These are phyloP conservation scores for Magnolia changhungtana DNA, from an alignment of 164 flowering plant genomes.

Conservation along the genomic window DNA sequence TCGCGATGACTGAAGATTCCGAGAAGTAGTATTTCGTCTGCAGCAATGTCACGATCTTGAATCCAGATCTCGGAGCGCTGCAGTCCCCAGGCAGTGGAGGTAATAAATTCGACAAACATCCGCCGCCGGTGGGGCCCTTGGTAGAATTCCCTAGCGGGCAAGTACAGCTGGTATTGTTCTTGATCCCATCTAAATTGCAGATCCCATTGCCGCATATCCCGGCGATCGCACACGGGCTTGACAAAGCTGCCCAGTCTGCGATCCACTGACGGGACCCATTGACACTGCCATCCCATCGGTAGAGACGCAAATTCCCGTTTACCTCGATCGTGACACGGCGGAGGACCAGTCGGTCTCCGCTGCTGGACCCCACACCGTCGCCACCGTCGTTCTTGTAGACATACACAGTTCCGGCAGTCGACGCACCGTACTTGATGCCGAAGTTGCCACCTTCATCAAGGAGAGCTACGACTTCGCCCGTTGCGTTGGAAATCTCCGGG, in stretches of 20 bases:
- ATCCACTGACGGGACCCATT: slow-evolving; percentile 83
- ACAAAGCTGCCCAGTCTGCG: slow-evolving; percentile 87
- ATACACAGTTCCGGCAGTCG: slow-evolving; percentile 64
- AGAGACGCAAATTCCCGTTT: slow-evolving; percentile 74
- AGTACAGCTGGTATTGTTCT: slow-evolving; percentile 65
- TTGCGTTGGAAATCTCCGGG: slow-evolving; percentile 74
- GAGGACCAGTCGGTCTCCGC: slow-evolving; percentile 28
- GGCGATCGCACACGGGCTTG: slow-evolving; percentile 82
- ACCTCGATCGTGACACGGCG: slow-evolving; percentile 58
- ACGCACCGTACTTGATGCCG: slow-evolving; percentile 64
- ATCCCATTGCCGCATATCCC: slow-evolving; percentile 92
- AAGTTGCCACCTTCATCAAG: slow-evolving; percentile 72
- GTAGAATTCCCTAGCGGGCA: slow-evolving; percentile 60
- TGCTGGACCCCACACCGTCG: slow-evolving; percentile 36
- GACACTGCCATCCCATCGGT: slow-evolving; percentile 68
- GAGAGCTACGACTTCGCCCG: slow-evolving; percentile 68
- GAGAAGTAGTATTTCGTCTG: slow-evolving; percentile 72
- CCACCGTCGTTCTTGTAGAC: slow-evolving; percentile 73
- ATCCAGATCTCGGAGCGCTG: slow-evolving; percentile 17
- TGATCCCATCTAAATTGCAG: slow-evolving; percentile 57
- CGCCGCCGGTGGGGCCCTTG: slow-evolving; percentile 11
- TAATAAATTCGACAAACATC: slow-evolving; percentile 34
- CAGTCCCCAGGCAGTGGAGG: slow-evolving; percentile 11
- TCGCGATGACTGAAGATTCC: slow-evolving; percentile 59
- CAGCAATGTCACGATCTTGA: slow-evolving; percentile 43